phyloP scores from a whole-genome alignment of 1,139 yeast genomes.

The Lodderomyces oxycetoniae region DNA sequence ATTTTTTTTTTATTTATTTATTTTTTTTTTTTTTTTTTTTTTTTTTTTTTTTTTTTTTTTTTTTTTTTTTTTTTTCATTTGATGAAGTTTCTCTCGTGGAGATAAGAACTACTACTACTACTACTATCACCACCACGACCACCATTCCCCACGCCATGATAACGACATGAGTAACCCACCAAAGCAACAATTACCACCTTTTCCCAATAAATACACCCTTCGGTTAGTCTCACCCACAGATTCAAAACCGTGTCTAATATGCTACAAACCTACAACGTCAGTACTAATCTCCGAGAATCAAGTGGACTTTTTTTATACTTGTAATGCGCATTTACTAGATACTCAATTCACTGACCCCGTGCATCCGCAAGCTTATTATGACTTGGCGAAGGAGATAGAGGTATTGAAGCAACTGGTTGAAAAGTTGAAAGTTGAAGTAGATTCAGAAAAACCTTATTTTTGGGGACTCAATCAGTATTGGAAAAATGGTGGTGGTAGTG shows the following conservation, averaged over 20 bases:
- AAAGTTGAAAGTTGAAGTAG: constrained; percentile 24
- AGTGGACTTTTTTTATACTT: constrained; percentile 65
- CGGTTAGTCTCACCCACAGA: constrained; percentile 56
- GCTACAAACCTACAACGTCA: constrained; percentile 59
- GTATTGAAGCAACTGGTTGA: constrained; percentile 40
- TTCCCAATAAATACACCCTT: constrained; percentile 49
- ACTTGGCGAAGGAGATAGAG: constrained; percentile 35
- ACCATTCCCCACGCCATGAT: neutral
- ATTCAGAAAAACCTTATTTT: constrained; percentile 28
- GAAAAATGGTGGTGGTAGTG: neutral
- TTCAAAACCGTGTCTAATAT: constrained; percentile 57
- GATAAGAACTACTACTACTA: no score
- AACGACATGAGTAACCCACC: constrained; percentile 9
- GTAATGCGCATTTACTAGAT: constrained; percentile 62
- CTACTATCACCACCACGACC: no score
- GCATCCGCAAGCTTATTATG: constrained; percentile 43
- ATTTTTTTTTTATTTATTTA: no score
- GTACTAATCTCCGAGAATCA: constrained; percentile 53
- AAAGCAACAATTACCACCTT: constrained; percentile 25
- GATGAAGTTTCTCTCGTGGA: no score
- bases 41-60: no score
- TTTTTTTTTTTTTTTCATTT: neutral
- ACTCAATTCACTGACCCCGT: constrained; percentile 56
- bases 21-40: no score
- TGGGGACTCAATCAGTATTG: constrained; percentile 18